Conservation (phyloP, 2,329 filamentous ascomycete species). For the Aspergillus tubingensis region DNA sequence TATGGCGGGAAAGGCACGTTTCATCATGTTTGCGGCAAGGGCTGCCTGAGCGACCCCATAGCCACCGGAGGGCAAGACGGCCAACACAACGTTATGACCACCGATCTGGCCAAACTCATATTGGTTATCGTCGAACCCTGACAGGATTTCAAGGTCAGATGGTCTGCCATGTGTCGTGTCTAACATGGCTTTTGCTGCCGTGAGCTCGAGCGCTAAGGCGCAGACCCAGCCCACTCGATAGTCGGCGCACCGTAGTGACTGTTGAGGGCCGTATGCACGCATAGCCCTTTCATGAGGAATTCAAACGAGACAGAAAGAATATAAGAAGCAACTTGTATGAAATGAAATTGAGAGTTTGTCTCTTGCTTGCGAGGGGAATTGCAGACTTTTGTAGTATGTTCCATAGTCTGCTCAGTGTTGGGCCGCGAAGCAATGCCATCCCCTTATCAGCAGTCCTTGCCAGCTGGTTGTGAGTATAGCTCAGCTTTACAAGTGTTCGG, state of each 20-base stretch:
- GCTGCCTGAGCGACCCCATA: conserved; percentile 28
- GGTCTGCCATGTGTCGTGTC: conserved; percentile 27
- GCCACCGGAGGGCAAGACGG: conserved; percentile 21
- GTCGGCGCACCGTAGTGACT: not conserved
- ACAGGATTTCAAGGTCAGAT: not conserved
- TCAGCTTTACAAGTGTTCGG: not conserved
- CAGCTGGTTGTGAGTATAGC: not conserved
- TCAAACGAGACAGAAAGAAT: not conserved
- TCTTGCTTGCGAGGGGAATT: not conserved
- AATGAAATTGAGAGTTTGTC: not conserved
- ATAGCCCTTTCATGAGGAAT: not conserved
- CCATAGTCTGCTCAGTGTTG: not conserved
- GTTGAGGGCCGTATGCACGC: not conserved
- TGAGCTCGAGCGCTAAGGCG: conserved; percentile 31
- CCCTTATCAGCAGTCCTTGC: not conserved
- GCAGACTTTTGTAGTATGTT: not conserved
- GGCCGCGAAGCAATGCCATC: not conserved
- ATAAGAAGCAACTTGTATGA: too few species aligned
- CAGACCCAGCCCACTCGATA: conserved; percentile 39
- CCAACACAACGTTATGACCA: conserved; percentile 29
- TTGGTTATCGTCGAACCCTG: conserved; percentile 22
- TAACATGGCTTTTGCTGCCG: conserved; percentile 31
- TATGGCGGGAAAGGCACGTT: conserved; percentile 27
- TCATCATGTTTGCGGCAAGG: conserved; percentile 14
- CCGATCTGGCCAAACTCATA: conserved; percentile 27